Conservation (phyloP, 1,139 yeast genomes). For the Nadsonia commutata region DNA sequence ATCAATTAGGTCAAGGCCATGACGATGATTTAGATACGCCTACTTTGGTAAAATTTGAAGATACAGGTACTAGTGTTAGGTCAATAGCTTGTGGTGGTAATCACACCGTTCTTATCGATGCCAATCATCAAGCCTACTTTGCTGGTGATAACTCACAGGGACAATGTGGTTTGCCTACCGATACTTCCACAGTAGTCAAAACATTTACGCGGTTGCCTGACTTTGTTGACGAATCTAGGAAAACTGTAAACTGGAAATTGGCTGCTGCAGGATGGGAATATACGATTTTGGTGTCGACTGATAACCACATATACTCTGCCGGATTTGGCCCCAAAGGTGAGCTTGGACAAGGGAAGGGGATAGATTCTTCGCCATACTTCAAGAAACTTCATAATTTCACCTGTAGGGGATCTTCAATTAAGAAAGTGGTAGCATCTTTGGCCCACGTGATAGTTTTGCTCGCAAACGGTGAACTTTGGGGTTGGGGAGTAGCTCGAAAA, state of each 20-base stretch:
- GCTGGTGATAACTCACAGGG: slow-evolving; percentile 46
- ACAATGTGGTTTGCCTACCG: slow-evolving; percentile 35
- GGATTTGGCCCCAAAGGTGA: slow-evolving; percentile 68
- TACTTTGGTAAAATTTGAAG: slow-evolving; percentile 16
- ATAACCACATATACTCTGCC: slow-evolving; percentile 32
- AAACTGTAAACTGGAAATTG: slow-evolving; percentile 6
- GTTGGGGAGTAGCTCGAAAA: slow-evolving; percentile 76
- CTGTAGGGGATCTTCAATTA: slow-evolving; percentile 11
- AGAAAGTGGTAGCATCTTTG: slow-evolving; percentile 33
- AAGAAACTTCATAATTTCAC: slow-evolving; percentile 11
- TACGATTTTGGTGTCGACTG: slow-evolving; percentile 34
- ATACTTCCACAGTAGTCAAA: background rate
- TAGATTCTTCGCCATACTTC: slow-evolving; percentile 2
- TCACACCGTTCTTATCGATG: slow-evolving; percentile 52
- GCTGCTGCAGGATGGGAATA: slow-evolving; percentile 69
- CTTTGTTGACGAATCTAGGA: background rate
- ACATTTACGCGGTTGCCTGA: background rate
- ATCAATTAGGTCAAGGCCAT: slow-evolving; percentile 56
- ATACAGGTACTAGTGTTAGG: slow-evolving; percentile 2
- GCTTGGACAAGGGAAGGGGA: slow-evolving; percentile 39
- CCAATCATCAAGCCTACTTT: slow-evolving; percentile 38
- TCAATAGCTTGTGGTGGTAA: slow-evolving; percentile 70
- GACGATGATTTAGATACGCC: slow-evolving; percentile 36
- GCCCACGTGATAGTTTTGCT: slow-evolving; percentile 39
- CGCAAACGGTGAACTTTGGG: slow-evolving; percentile 34